These are phyloP conservation scores for Allium cepa DNA, from an alignment of 106 monocot species.

Conservation along the genomic window DNA sequence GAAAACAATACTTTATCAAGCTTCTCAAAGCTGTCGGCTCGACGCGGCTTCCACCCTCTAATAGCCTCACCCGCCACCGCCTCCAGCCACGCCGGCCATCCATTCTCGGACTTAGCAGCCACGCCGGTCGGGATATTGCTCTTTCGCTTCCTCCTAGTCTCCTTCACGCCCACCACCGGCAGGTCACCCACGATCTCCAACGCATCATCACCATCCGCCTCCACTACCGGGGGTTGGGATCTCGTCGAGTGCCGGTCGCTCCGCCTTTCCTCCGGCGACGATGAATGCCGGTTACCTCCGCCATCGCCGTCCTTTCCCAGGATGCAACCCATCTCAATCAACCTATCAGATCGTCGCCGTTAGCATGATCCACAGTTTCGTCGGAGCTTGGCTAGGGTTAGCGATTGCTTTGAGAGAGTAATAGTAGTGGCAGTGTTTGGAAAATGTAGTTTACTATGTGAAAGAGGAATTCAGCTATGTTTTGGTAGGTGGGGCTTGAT, in stretches of 20 bases:
- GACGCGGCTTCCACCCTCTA: slow-evolving; percentile 60
- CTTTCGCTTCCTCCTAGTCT: slow-evolving; percentile 20
- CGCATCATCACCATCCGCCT: slow-evolving; percentile 5
- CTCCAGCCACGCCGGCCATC: slow-evolving; percentile 71
- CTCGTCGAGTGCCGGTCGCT: slow-evolving; percentile 6
- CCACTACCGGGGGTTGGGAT: slow-evolving; percentile 4
- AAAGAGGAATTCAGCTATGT: too few relatives aligned
- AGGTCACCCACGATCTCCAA: slow-evolving; percentile 7
- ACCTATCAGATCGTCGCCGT: not conserved
- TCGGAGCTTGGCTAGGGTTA: not conserved
- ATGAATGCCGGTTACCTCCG: slow-evolving; percentile 18
- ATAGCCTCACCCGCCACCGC: slow-evolving; percentile 74
- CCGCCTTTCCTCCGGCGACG: not conserved
- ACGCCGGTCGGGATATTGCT: slow-evolving; percentile 39
- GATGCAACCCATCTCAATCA: slow-evolving; percentile 58
- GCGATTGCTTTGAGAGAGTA: too few relatives aligned
- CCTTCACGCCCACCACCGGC: slow-evolving; percentile 19
- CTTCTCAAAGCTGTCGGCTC: slow-evolving; percentile 66
- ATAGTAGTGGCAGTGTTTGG: too few relatives aligned
- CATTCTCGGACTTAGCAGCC: slow-evolving; percentile 17
- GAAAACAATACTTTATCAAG: slow-evolving; percentile 39
- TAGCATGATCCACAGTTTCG: not conserved
- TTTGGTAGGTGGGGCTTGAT: too few relatives aligned
- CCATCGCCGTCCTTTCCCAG: slow-evolving; percentile 60
- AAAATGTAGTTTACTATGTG: too few relatives aligned